Base-by-base conservation (phyloP, 805 yeast genomes). In the Cyberlindnera suaveolens region DNA sequence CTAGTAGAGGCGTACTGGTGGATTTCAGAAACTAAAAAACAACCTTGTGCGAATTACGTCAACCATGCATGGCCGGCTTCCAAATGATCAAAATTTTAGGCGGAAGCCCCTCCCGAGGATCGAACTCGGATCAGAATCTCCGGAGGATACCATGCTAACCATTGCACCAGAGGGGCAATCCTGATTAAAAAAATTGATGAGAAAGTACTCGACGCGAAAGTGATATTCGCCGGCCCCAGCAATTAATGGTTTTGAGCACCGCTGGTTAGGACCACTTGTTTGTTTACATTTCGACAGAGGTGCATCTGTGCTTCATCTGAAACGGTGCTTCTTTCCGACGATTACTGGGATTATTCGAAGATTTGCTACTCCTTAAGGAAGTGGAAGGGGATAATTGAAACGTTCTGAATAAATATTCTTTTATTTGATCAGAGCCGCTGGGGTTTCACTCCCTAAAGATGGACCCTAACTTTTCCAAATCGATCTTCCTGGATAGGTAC, bases 71-170 rank as follows among this genome's bases (percentile, higher is more conserved):
- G 13, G 27, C 11, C 27, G 2, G 10, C 27, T 23, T 23, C 27
- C 27, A 23, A 23, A 23, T 23, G 11, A 18, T 39, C 47, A 50
- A 46, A 47, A 41, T 36, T 39, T 34, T 30, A 38, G 42, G 45
- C 15, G 43, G 48, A 46, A 64, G 73, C 73, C 73, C 73, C 70
- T 63, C 67, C 73, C 73, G 72, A 71, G 74, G 69, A 60, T 69
- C 74, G 74, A 69, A 69, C 74, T 71, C 73, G 72, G 73, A 69
- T 69, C 74, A 61, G 71, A 67, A 62, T 68, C 72, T 67, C 74
- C 74, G 74, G 74, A 69, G 67, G 65, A 66, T 65, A 66, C 71
- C 62, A 69, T 69, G 72, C 73, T 69, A 66, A 67, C 74, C 72
- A 69, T 69, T 69, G 71, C 72, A 69, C 74, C 67, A 69, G 66